Evolutionary conservation across 148 eudicot genomes (phyloP), one percentile per base, ranked within the genome.

Genomic region (Rhododendron henanense): DNA sequence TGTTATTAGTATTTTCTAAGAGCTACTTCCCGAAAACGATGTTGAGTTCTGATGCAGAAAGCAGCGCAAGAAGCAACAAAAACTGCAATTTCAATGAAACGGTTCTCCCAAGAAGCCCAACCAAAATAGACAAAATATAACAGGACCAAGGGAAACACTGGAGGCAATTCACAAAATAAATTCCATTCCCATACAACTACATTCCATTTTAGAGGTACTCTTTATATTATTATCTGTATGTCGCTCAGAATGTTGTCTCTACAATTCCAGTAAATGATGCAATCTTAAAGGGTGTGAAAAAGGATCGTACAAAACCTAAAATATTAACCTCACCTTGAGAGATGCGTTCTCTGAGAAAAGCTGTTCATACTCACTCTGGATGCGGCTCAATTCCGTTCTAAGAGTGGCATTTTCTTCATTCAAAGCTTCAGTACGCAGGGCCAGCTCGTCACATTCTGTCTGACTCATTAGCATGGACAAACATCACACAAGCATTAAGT

Each of bases 401-500:
- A 97, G 99, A 88, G 85, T 90, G 23, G 96, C 91, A 89, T 96
- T 96, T 85, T 96, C 99, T 84, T 95, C 97, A 85, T 92, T 94
- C 87, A 96, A 88, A 83, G 85, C 87, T 57, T 95, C 98, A 88
- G 99, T 96, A 85, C 96, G 99, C 88, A 92, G 96, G 57, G 96
- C 96, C 86, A 96, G 86, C 90, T 95, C 99, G 83, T 96, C 99
- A 73, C 99, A 96, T 91, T 95, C 98, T 44, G 97, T 97, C 99
- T 96, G 87, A 76, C 81, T 63, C 77, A 78, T 18, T 82, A 80
- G 83, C 41, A 35, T 31, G 35, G 41, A 44, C 41, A 19, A 74
- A 31, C 51, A 82, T 4, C 41, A 41, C 0, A 23, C 14, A 50
- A 39, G 31, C 59, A 81, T 6, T 11, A 41, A 37, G 47, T 47